Conservation (phyloP, 2,329 filamentous ascomycete genomes). For the Ophiocordyceps unilateralis region DNA sequence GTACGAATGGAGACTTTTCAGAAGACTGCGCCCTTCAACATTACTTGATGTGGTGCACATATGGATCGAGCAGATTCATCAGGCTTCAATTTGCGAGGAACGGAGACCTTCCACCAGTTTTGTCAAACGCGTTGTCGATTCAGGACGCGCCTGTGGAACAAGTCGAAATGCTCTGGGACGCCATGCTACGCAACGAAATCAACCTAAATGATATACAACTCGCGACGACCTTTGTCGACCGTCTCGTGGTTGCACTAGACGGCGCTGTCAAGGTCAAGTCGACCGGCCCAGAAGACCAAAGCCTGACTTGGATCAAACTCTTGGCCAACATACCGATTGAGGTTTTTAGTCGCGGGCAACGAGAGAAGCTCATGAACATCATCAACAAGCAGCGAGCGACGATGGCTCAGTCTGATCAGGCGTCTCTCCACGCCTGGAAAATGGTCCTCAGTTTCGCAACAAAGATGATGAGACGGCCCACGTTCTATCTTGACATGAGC, state of each 20-base stretch:
- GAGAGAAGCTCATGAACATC: slow-evolving; percentile 23
- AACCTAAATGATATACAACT: slow-evolving; percentile 18
- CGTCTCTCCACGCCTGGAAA: slow-evolving; percentile 15
- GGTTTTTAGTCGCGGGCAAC: slow-evolving; percentile 21
- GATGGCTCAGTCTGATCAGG: slow-evolving; percentile 9
- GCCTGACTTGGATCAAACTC: slow-evolving; percentile 13
- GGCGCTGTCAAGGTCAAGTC: slow-evolving; percentile 11
- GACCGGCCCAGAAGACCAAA: slow-evolving; percentile 13
- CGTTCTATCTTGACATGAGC: slow-evolving; percentile 29
- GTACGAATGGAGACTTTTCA: slow-evolving; percentile 8
- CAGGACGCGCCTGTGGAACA: slow-evolving; percentile 4
- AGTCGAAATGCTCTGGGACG: slow-evolving; percentile 12
- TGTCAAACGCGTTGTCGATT: slow-evolving; percentile 9
- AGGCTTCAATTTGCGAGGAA: slow-evolving; percentile 11
- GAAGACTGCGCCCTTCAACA: slow-evolving; percentile 11
- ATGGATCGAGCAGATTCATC: slow-evolving; percentile 14
- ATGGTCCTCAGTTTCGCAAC: slow-evolving; percentile 25
- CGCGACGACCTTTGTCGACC: slow-evolving; percentile 13
- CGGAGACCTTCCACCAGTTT: slow-evolving; percentile 8
- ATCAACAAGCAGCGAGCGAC: slow-evolving; percentile 12
- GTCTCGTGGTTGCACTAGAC: slow-evolving; percentile 12
- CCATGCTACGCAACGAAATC: slow-evolving; percentile 18
- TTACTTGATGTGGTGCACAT: slow-evolving; percentile 18
- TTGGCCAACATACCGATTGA: slow-evolving; percentile 20
- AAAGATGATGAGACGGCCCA: slow-evolving; percentile 32